These are phyloP conservation scores for Pyrenula massariospora DNA, from an alignment of 495 filamentous ascomycete genomes.

Conservation along the genomic window DNA sequence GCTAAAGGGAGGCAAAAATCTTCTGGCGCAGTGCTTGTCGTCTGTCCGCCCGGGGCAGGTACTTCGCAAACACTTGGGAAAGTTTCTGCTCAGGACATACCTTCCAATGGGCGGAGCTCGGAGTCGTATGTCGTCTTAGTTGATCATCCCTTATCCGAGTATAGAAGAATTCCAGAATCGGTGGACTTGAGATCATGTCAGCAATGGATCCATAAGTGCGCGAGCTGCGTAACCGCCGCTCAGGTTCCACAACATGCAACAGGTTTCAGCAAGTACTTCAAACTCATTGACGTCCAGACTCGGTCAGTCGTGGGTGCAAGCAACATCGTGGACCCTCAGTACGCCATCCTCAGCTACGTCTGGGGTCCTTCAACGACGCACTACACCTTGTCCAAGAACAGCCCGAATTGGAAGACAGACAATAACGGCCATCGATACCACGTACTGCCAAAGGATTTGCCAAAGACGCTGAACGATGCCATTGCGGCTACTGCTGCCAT, in stretches of 20 bases:
- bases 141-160: neutral
- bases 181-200: neutral
- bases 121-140: neutral
- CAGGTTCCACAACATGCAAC: neutral
- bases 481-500: conserved; percentile 5
- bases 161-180: neutral
- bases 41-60: neutral
- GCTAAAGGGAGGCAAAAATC: neutral
- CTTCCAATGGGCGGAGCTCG: neutral
- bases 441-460: neutral
- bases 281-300: neutral
- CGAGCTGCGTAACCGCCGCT: neutral
- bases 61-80: neutral
- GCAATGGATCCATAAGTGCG: neutral
- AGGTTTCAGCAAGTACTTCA: neutral
- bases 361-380: neutral
- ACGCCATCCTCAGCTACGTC: neutral
- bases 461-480: conserved; percentile 11
- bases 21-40: neutral
- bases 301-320: neutral
- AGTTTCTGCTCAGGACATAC: neutral
- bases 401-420: neutral
- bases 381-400: neutral
- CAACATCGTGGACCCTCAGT: neutral
- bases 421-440: neutral